phyloP scores from a whole-genome alignment of 768 basidiomycete species.

The Psilocybe sp. region DNA sequence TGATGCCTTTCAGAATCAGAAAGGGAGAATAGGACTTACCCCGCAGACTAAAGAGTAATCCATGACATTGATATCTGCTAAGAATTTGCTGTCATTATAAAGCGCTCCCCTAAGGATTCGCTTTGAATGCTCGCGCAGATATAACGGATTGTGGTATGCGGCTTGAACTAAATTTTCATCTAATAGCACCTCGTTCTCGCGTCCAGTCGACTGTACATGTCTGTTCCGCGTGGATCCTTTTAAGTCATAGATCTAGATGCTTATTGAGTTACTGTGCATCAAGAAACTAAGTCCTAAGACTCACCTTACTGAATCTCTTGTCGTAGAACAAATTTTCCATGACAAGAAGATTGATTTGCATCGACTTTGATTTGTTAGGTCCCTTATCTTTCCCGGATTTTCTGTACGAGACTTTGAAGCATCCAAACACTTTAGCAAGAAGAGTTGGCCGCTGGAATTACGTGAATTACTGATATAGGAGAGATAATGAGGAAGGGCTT shows the following conservation, averaged over 20 bases:
- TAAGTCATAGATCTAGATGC: conserved; percentile 86
- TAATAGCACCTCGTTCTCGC: conserved; percentile 89
- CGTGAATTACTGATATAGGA: not conserved
- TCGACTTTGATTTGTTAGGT: conserved; percentile 67
- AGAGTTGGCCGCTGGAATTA: conserved; percentile 78
- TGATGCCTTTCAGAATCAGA: not conserved
- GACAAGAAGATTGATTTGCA: conserved; percentile 92
- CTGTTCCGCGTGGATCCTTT: conserved; percentile 96
- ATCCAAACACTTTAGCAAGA: conserved; percentile 94
- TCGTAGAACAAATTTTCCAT: conserved; percentile 99
- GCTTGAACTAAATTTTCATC: conserved; percentile 98
- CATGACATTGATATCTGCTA: conserved; percentile 94
- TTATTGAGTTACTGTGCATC: conserved; percentile 28
- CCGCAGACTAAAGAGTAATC: conserved; percentile 97
- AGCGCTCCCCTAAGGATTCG: conserved; percentile 87
- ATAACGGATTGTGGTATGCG: conserved; percentile 85
- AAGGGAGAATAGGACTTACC: conserved; percentile 21
- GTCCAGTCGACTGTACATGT: conserved; percentile 85
- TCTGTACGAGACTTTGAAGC: conserved; percentile 90
- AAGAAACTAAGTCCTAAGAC: conserved; percentile 18
- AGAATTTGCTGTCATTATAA: conserved; percentile 93
- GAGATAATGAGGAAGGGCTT: conserved; percentile 22
- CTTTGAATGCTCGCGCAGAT: conserved; percentile 95
- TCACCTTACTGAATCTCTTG: conserved; percentile 84
- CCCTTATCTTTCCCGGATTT: conserved; percentile 73